These are phyloP conservation scores for Tuber melanosporum DNA, from an alignment of 495 filamentous ascomycete species.

Conservation along the genomic window DNA sequence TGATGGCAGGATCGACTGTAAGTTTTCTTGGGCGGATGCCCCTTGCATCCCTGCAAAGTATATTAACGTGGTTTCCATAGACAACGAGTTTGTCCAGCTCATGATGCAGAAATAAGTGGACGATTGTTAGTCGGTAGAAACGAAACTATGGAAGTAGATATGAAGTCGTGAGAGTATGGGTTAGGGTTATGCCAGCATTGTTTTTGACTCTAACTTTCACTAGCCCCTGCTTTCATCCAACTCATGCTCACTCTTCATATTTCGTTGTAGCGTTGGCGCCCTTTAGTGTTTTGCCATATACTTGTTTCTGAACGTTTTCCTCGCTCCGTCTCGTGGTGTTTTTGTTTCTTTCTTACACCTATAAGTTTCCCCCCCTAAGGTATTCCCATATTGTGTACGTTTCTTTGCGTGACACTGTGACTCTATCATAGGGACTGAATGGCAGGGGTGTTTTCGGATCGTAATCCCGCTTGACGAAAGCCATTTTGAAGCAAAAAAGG, in stretches of 20 bases:
- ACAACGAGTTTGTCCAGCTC: conserved; percentile 99
- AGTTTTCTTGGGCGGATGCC: conserved; percentile 23
- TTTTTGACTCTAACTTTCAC: conserved; percentile 4
- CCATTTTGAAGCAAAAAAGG: neutral
- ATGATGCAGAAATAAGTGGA: conserved; percentile 97
- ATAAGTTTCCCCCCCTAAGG: neutral
- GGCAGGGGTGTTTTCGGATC: neutral
- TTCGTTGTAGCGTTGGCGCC: neutral
- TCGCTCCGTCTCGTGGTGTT: neutral
- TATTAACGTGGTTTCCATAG: conserved; percentile 51
- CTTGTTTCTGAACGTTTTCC: conserved; percentile 7
- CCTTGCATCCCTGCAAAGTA: neutral
- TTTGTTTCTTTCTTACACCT: neutral
- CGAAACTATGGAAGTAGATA: neutral
- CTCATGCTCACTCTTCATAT: conserved; percentile 5
- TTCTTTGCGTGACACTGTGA: neutral
- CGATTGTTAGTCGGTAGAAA: neutral
- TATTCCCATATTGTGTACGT: neutral
- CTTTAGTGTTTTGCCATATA: conserved; percentile 8
- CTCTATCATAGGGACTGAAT: neutral
- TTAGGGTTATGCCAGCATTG: conserved; percentile 3
- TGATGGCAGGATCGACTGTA: conserved; percentile 95
- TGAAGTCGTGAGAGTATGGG: conserved; percentile 5
- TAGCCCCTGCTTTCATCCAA: neutral
- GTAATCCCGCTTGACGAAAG: neutral